phyloP scores from a whole-genome alignment of 1,284 basidiomycete genomes.

The Heterobasidion irregulare region DNA sequence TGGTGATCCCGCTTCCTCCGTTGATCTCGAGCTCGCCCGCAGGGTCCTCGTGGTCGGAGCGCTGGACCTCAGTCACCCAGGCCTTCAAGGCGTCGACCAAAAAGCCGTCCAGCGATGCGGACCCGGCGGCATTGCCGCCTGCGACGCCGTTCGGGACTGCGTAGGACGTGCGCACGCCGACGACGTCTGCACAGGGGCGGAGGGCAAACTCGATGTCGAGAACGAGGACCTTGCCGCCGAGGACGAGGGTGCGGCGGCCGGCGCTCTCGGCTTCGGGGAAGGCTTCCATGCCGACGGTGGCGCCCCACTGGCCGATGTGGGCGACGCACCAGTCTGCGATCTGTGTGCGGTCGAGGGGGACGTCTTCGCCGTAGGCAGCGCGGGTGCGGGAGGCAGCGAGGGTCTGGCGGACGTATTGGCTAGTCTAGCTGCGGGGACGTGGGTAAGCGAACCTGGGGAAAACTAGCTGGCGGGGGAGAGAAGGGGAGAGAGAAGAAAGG shows the following conservation, averaged over 20 bases:
- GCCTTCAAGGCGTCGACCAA: slow-evolving; percentile 42
- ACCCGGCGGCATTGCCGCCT: slow-evolving; percentile 22
- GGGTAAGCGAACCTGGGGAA: slow-evolving; percentile 2
- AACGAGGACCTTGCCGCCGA: slow-evolving; percentile 71
- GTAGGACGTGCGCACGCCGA: slow-evolving; percentile 62
- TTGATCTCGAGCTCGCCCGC: not conserved
- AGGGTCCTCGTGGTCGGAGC: slow-evolving; percentile 30
- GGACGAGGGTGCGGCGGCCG: slow-evolving; percentile 44
- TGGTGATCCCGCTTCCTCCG: slow-evolving; percentile 19
- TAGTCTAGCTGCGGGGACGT: slow-evolving; percentile 37
- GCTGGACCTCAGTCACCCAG: slow-evolving; percentile 56
- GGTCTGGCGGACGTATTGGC: slow-evolving; percentile 35
- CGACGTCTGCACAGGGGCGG: slow-evolving; percentile 32
- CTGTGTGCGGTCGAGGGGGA: slow-evolving; percentile 37
- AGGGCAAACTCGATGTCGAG: slow-evolving; percentile 61
- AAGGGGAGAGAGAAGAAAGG: slow-evolving; percentile 4
- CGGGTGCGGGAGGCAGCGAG: slow-evolving; percentile 33
- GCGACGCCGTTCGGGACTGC: slow-evolving; percentile 45
- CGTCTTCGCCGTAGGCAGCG: slow-evolving; percentile 49
- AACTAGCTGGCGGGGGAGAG: slow-evolving; percentile 9
- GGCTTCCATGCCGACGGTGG: slow-evolving; percentile 58
- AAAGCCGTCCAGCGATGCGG: slow-evolving; percentile 52
- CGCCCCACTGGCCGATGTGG: slow-evolving; percentile 51
- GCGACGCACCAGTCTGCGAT: slow-evolving; percentile 48
- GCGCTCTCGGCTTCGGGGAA: slow-evolving; percentile 51